Conservation (phyloP, 306 rosid genomes). For the Arachis hypogaea region DNA sequence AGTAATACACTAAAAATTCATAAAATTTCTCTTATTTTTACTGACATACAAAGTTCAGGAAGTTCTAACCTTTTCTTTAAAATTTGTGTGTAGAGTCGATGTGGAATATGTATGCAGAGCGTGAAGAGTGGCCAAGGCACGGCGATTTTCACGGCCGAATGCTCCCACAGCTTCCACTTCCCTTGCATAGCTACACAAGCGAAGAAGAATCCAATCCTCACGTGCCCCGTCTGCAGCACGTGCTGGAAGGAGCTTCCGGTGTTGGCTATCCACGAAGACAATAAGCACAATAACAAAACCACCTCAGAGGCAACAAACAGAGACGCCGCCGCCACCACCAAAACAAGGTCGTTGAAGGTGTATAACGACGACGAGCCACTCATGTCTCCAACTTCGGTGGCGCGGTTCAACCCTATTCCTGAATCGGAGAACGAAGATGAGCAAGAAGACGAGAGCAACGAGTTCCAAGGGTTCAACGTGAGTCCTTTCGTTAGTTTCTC, state of each 20-base stretch:
- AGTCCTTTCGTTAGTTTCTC: constrained; percentile 32
- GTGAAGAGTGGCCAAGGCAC: constrained; percentile 92
- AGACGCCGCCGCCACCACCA: constrained; percentile 45
- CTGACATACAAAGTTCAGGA: neutral
- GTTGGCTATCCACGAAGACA: constrained; percentile 48
- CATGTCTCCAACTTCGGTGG: constrained; percentile 65
- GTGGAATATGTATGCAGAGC: constrained; percentile 83
- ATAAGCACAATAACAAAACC: constrained; percentile 5
- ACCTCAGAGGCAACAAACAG: constrained; percentile 11
- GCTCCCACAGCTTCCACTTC: constrained; percentile 90
- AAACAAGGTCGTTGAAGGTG: constrained; percentile 54
- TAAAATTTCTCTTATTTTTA: neutral
- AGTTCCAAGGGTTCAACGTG: constrained; percentile 73
- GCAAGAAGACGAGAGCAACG: constrained; percentile 42
- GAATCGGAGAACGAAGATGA: constrained; percentile 83
- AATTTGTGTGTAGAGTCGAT: constrained; percentile 65
- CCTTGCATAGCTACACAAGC: constrained; percentile 76
- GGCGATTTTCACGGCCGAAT: constrained; percentile 95
- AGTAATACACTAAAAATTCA: constrained; percentile 38
- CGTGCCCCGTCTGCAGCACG: constrained; percentile 81
- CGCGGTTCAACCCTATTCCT: constrained; percentile 84
- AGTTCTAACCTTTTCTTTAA: neutral
- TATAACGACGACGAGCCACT: constrained; percentile 93
- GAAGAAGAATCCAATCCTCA: constrained; percentile 57
- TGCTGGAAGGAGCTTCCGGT: constrained; percentile 83